Conservation (phyloP, 2,329 filamentous ascomycete genomes). For the Clonostachys solani region DNA sequence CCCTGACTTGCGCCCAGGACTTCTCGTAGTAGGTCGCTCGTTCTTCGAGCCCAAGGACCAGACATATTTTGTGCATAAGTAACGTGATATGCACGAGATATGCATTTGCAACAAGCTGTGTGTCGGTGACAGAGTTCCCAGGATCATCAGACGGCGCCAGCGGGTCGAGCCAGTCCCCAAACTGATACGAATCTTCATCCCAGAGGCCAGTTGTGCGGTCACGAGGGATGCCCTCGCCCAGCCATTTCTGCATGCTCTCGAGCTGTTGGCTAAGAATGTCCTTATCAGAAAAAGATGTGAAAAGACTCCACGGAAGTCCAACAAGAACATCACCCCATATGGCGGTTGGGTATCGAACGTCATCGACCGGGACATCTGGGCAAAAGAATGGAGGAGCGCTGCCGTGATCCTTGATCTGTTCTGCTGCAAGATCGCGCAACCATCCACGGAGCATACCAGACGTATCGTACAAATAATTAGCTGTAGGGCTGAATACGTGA, state of each 20-base stretch:
- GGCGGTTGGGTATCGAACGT: constrained; percentile 15
- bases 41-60: constrained; percentile 17
- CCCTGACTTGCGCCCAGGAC: constrained; percentile 3
- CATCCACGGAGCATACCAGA: constrained; percentile 43
- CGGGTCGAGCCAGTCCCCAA: constrained; percentile 44
- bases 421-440: constrained; percentile 35
- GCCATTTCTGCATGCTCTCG: constrained; percentile 30
- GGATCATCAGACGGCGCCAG: constrained; percentile 33
- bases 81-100: constrained; percentile 39
- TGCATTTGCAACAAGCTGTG: constrained; percentile 36
- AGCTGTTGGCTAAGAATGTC: constrained; percentile 28
- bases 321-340: constrained; percentile 33
- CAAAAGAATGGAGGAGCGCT: neutral
- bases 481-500: constrained; percentile 42
- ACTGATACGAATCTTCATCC: constrained; percentile 27
- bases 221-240: constrained; percentile 26
- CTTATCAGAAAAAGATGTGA: constrained; percentile 27
- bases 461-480: constrained; percentile 48
- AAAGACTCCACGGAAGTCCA: constrained; percentile 31
- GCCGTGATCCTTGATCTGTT: neutral
- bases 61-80: constrained; percentile 25
- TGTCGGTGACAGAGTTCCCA: constrained; percentile 29
- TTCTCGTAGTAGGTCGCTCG: constrained; percentile 13
- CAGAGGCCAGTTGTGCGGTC: constrained; percentile 27
- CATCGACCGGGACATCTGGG: neutral